Conservation (phyloP, 1,139 yeast species). For the Zhuliangozyma blackwelliae region DNA sequence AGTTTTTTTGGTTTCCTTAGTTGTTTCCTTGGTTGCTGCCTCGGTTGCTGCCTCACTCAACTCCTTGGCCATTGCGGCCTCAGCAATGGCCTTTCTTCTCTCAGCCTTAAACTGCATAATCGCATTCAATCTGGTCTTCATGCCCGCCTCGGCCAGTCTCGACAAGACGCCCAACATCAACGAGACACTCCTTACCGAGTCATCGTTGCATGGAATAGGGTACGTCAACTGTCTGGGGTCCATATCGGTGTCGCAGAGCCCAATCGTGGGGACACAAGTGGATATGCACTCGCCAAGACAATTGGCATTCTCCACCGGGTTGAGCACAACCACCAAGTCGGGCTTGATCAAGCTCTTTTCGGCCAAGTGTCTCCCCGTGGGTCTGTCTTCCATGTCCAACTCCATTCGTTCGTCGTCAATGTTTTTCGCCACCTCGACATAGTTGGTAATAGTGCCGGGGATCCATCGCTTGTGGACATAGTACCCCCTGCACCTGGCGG, state of each 20-base stretch:
- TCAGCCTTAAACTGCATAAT: conserved; percentile 16
- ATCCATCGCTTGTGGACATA: conserved; percentile 87
- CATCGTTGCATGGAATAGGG: conserved; percentile 96
- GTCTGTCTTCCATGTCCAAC: conserved; percentile 36
- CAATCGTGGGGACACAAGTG: conserved; percentile 86
- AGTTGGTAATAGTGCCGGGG: conserved; percentile 91
- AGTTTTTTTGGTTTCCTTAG: no score
- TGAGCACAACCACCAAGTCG: conserved; percentile 78
- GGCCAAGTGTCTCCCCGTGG: conserved; percentile 54
- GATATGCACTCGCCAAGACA: conserved; percentile 80
- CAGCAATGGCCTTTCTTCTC: not conserved
- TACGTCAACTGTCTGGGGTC: conserved; percentile 88
- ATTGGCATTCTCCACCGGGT: conserved; percentile 83
- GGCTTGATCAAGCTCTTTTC: conserved; percentile 64
- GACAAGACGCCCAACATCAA: conserved; percentile 79
- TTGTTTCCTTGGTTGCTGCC: no score
- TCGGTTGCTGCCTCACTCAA: no score
- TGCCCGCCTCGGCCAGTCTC: conserved; percentile 79
- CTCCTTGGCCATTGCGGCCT: not conserved
- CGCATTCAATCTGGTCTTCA: conserved; percentile 47
- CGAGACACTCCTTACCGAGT: conserved; percentile 77
- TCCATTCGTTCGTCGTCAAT: conserved; percentile 51
- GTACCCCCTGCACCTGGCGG: conserved; percentile 71
- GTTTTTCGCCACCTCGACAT: conserved; percentile 71
- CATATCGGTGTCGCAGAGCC: conserved; percentile 88